Evolutionary conservation across 78 protist genomes (phyloP).

Genomic region (Dictyostelium capitatum): DNA sequence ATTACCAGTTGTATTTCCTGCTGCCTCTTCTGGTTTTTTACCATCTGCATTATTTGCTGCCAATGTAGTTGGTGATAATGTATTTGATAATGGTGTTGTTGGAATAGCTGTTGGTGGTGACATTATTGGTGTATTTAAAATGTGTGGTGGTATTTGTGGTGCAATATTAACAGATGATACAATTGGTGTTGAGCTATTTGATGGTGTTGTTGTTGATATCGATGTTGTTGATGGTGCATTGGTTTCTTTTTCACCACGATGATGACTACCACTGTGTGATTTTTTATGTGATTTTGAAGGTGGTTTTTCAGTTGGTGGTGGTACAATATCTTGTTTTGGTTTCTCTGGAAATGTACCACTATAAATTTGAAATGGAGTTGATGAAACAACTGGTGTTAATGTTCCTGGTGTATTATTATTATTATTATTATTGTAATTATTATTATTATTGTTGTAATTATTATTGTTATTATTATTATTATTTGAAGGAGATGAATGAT

Average conservation of each 20-base stretch:
- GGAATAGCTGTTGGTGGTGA: neutral
- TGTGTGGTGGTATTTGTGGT: conserved; percentile 2
- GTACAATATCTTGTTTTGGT: neutral
- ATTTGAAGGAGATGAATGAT: neutral
- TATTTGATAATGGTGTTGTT: neutral
- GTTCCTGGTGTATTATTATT: neutral
- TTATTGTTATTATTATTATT: neutral
- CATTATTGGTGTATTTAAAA: neutral
- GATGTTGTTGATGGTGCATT: neutral
- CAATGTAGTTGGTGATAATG: neutral
- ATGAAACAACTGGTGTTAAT: neutral
- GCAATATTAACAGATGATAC: neutral
- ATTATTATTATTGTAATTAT: no score
- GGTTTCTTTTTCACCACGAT: no score
- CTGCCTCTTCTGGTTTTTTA: neutral
- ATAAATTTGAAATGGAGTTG: conserved; percentile 27
- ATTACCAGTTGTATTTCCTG: neutral
- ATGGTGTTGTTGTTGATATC: neutral
- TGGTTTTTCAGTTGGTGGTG: neutral
- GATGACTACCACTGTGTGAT: neutral
- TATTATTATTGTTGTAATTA: neutral
- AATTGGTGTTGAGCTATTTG: neutral
- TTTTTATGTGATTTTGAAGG: neutral
- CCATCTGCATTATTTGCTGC: neutral
- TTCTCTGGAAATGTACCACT: conserved; percentile 11